phyloP scores from a whole-genome alignment of 768 basidiomycete genomes.

The Trametes cinnabarina region DNA sequence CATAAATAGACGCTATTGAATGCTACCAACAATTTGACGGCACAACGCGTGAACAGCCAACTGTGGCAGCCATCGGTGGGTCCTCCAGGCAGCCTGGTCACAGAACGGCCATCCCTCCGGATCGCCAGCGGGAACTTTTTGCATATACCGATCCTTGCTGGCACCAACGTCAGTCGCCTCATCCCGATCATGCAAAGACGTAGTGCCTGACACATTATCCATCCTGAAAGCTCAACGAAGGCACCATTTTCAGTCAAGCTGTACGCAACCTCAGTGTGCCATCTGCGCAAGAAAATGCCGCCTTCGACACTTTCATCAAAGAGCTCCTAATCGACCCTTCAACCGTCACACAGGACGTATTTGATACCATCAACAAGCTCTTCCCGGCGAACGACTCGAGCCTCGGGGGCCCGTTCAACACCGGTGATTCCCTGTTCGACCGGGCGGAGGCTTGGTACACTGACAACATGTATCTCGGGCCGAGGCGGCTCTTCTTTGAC shows the following conservation, averaged over 20 bases:
- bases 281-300: constrained; percentile 39
- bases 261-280: constrained; percentile 41
- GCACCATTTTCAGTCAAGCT: constrained; percentile 41
- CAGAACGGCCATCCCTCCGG: constrained; percentile 44
- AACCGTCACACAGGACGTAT: constrained; percentile 42
- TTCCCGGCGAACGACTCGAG: constrained; percentile 50
- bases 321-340: constrained; percentile 52
- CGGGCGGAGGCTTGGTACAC: constrained; percentile 57
- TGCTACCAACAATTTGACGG: constrained; percentile 47
- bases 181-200: too few relatives aligned
- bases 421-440: constrained; percentile 59
- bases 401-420: constrained; percentile 52
- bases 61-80: constrained; percentile 59
- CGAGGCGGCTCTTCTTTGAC: constrained; percentile 49
- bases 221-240: constrained; percentile 47
- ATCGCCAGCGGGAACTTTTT: constrained; percentile 49
- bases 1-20: constrained; percentile 44
- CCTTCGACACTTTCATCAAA: constrained; percentile 48
- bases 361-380: constrained; percentile 37
- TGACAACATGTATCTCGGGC: constrained; percentile 53
- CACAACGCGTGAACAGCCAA: constrained; percentile 46
- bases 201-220: not conserved
- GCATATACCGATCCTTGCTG: constrained; percentile 53
- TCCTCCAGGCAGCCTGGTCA: constrained; percentile 46
- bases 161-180: constrained; percentile 46